A percentile compares a stretch with the other conserved stretches of the same genome.
Conservation (phyloP, 1,284 basidiomycete genomes). For the Ustilago xerochloae region DNA sequence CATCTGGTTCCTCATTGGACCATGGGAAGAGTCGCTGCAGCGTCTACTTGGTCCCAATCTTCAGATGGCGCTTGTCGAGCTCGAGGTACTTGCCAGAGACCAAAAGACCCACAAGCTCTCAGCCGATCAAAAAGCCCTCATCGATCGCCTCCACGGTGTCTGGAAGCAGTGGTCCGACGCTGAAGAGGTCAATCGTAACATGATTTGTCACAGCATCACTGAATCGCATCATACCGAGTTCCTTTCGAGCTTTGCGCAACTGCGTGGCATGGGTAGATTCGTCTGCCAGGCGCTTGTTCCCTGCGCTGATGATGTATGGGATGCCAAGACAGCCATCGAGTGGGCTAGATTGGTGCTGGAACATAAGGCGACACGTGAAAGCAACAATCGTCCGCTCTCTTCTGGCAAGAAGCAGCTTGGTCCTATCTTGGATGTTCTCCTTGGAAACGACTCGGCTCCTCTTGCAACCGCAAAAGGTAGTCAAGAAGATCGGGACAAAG, state of each 20-base stretch:
- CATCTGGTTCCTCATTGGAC: slow-evolving; percentile 38
- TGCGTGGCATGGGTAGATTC: slow-evolving; percentile 30
- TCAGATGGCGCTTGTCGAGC: slow-evolving; percentile 42
- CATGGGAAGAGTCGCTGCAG: slow-evolving; percentile 47
- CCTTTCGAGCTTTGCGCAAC: slow-evolving; percentile 25
- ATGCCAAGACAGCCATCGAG: slow-evolving; percentile 41
- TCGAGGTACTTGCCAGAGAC: slow-evolving; percentile 36
- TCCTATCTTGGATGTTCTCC: slow-evolving; percentile 32
- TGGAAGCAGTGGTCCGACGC: slow-evolving; percentile 52
- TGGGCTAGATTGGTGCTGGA: slow-evolving; percentile 44
- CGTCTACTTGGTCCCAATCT: slow-evolving; percentile 32
- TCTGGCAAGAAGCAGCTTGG: slow-evolving; percentile 41
- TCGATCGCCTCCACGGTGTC: slow-evolving; percentile 31
- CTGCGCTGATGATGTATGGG: slow-evolving; percentile 44
- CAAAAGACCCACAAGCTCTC: slow-evolving; percentile 31
- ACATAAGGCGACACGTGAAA: slow-evolving; percentile 33
- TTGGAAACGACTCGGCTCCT: slow-evolving; percentile 16
- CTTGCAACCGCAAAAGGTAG: neutral
- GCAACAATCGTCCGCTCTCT: slow-evolving; percentile 7
- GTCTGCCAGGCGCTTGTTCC: slow-evolving; percentile 39
- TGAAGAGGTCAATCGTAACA: slow-evolving; percentile 44
- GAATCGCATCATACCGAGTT: slow-evolving; percentile 50
- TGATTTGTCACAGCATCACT: slow-evolving; percentile 40
- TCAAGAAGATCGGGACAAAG: neutral
- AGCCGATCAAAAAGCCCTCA: slow-evolving; percentile 24